phyloP scores from a whole-genome alignment of 2,329 filamentous ascomycete species.

The Fusarium sterilihyphosum region DNA sequence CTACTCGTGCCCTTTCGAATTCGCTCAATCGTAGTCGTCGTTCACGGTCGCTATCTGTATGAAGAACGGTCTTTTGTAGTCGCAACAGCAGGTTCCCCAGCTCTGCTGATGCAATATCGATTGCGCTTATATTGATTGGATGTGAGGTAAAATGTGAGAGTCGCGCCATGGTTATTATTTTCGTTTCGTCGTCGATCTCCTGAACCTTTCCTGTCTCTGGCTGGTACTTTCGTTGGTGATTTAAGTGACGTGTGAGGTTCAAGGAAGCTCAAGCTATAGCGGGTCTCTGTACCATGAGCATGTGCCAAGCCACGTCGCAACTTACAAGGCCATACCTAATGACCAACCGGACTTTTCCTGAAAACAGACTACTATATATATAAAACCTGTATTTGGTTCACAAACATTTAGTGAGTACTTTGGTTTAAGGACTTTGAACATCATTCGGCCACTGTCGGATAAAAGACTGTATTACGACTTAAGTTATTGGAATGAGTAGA shows the following conservation, averaged over 20 bases:
- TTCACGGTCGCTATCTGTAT: conserved; percentile 68
- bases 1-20: conserved; percentile 66
- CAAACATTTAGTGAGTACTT: no score
- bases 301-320: conserved; percentile 39
- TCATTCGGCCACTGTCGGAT: not conserved
- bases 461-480: not conserved
- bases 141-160: conserved; percentile 30
- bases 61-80: conserved; percentile 72
- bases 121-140: conserved; percentile 31
- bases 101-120: conserved; percentile 54
- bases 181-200: conserved; percentile 11
- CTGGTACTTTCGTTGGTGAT: conserved; percentile 24
- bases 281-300: conserved; percentile 43
- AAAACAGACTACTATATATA: not conserved
- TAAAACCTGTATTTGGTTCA: not conserved
- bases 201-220: not conserved
- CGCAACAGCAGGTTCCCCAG: conserved; percentile 72
- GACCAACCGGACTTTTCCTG: not conserved
- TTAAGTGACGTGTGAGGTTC: conserved; percentile 45
- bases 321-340: not conserved
- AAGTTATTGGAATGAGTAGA: not conserved
- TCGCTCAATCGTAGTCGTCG: conserved; percentile 67
- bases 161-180: conserved; percentile 44
- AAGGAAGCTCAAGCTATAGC: conserved; percentile 24
- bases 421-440: not conserved